Base-by-base conservation (phyloP, 108 stramenopile genomes). In the Skeletonema potamos region DNA sequence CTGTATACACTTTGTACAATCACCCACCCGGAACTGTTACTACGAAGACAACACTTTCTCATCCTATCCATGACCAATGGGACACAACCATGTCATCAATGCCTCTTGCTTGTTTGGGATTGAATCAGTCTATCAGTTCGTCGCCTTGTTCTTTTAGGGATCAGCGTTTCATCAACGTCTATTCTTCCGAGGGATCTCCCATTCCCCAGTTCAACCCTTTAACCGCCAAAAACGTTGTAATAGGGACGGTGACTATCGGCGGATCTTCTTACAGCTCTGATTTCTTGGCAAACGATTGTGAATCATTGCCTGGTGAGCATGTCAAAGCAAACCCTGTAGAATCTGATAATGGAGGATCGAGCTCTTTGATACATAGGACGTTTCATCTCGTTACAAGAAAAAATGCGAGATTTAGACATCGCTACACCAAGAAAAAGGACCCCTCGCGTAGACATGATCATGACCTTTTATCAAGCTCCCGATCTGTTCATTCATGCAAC, bases 231-330 rank as follows among this genome's bases (percentile, higher is more conserved):
- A 58, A 44, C 10, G 15, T 30, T 20, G 71, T 79, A 6, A 79
- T 79, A 46, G 77, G 77, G 15, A 57, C 61, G 22, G 77, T 79
- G 8, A 72, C 77, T 18, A 79, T 79, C 15, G 69, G 76, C 41
- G 69, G 57, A 20, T 72, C 70, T 57, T 79, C 77, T 10, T 62
- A 46, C 27, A 63, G 77, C 15, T 72, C 77, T 55, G 70, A 70
- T 20, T 71, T 24, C 0, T 69, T 70, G 34, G 56, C 44, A 39
- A 64, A 48, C 7, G 29, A 76, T 44, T 33, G 39, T 3, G 66
- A 44, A 59, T 70, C 64, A 39, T 37, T 30, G 20, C 65, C 64
- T 37, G 17, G 28, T 70, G 10, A 64, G 69, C 7, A 54, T 54
- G 56, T 4, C 36, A 7, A 33, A 67, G 15, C 57, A 39, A 20